phyloP scores from a whole-genome alignment of 345 rosid genomes.

The Salix arbutifolia region DNA sequence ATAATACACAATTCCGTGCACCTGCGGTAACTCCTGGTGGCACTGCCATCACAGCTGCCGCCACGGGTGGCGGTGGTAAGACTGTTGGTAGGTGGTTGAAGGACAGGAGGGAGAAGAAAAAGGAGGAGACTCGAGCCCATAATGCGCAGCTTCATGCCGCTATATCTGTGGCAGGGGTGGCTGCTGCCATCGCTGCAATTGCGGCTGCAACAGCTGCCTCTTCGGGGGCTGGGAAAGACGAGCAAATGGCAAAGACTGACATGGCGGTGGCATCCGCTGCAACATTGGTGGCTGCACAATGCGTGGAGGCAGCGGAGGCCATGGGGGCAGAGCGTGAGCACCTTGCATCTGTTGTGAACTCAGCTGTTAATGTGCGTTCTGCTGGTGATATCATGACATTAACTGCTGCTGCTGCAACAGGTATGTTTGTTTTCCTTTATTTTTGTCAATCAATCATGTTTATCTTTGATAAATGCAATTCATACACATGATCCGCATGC shows the following conservation, averaged over 20 bases:
- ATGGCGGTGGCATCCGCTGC: slow-evolving; percentile 93
- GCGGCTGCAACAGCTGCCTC: slow-evolving; percentile 78
- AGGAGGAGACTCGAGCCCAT: slow-evolving; percentile 71
- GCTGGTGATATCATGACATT: slow-evolving; percentile 82
- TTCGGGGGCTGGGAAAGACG: slow-evolving; percentile 61
- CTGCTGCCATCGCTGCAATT: slow-evolving; percentile 80
- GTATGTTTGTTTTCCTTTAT: slow-evolving; percentile 20
- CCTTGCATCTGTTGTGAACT: slow-evolving; percentile 66
- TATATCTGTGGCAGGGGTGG: slow-evolving; percentile 73
- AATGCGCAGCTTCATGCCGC: slow-evolving; percentile 87
- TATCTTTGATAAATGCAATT: not conserved
- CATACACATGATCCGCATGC: not conserved
- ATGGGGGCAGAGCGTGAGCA: slow-evolving; percentile 90
- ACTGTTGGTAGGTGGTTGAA: slow-evolving; percentile 86
- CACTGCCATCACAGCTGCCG: slow-evolving; percentile 21
- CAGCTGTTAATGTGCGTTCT: slow-evolving; percentile 78
- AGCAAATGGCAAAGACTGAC: slow-evolving; percentile 66
- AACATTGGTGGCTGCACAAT: slow-evolving; percentile 78
- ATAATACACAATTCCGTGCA: slow-evolving; percentile 41
- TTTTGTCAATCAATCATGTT: not conserved
- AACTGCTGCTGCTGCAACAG: slow-evolving; percentile 91
- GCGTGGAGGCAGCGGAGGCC: slow-evolving; percentile 83
- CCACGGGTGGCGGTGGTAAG: slow-evolving; percentile 48
- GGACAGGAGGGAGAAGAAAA: slow-evolving; percentile 81
- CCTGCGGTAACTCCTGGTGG: slow-evolving; percentile 10